Evolutionary conservation across 805 yeast genomes (phyloP).

Genomic region (Brettanomyces bruxellensis): DNA sequence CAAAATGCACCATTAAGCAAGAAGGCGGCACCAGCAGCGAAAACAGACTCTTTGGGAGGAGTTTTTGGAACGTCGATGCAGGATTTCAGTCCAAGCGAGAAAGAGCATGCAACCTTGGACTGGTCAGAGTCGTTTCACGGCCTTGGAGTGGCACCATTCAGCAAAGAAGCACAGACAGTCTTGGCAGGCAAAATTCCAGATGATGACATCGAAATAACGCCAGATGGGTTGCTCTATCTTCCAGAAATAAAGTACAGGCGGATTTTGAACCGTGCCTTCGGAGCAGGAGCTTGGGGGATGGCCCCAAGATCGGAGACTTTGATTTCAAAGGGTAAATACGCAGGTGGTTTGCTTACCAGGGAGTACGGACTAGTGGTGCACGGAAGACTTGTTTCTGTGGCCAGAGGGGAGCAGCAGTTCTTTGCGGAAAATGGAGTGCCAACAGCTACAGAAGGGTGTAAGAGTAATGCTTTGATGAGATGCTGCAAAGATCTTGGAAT

Average conservation of each 20-base stretch:
- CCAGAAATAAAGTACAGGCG: conserved; percentile 96
- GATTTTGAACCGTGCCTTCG: conserved; percentile 81
- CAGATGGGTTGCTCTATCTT: conserved; percentile 84
- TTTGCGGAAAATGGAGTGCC: conserved; percentile 81
- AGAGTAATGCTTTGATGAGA: conserved; percentile 93
- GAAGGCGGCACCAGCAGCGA: too few relatives aligned
- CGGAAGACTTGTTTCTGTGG: conserved; percentile 83
- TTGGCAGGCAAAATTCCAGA: conserved; percentile 54
- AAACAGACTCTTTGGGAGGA: neutral
- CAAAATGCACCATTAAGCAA: too few relatives aligned
- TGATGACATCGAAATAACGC: conserved; percentile 84
- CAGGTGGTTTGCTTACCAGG: conserved; percentile 52
- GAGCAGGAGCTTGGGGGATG: conserved; percentile 98
- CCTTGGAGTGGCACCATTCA: conserved; percentile 70
- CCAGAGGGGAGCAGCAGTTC: conserved; percentile 93
- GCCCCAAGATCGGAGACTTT: conserved; percentile 86
- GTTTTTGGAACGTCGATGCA: conserved; percentile 14
- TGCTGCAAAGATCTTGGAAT: conserved; percentile 96
- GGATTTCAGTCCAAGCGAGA: conserved; percentile 14
- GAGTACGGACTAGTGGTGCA: conserved; percentile 84
- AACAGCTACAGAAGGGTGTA: conserved; percentile 96
- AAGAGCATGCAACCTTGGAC: conserved; percentile 31
- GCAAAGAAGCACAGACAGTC: conserved; percentile 47
- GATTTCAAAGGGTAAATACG: conserved; percentile 45
- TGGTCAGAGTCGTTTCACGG: conserved; percentile 91